These are phyloP conservation scores for Lachancea kluyveri DNA, from an alignment of 805 yeast genomes.

Conservation along the genomic window DNA sequence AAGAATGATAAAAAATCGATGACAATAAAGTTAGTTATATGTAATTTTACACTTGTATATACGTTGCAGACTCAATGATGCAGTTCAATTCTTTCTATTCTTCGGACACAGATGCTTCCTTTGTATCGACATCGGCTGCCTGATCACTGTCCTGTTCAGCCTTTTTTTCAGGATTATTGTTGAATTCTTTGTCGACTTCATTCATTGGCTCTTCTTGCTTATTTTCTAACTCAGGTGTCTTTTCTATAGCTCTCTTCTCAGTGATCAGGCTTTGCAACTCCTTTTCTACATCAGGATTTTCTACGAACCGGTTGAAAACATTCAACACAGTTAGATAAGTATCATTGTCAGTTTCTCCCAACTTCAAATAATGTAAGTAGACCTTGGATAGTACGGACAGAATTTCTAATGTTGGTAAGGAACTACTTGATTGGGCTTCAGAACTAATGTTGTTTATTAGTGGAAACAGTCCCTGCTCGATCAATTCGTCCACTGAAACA, in stretches of 20 bases:
- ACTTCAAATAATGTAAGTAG: slow-evolving; percentile 43
- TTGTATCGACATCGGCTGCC: too few relatives aligned
- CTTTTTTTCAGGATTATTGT: too few relatives aligned
- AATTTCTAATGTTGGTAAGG: slow-evolving; percentile 55
- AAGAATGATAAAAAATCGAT: too few relatives aligned
- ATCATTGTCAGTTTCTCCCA: slow-evolving; percentile 32
- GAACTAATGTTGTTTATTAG: slow-evolving; percentile 59
- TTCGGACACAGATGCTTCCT: too few relatives aligned
- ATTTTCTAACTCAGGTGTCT: slow-evolving; percentile 1
- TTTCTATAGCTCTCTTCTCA: slow-evolving; percentile 31
- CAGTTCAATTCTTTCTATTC: too few relatives aligned
- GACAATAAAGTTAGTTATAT: too few relatives aligned
- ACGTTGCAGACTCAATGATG: too few relatives aligned
- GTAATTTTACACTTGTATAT: too few relatives aligned
- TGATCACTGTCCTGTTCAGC: too few relatives aligned
- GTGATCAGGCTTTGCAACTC: slow-evolving; percentile 34
- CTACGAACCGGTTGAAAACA: slow-evolving; percentile 35
- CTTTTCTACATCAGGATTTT: slow-evolving; percentile 33
- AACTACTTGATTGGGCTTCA: slow-evolving; percentile 42
- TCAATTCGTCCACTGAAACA: slow-evolving; percentile 47
- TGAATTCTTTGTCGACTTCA: too few relatives aligned
- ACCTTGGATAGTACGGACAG: slow-evolving; percentile 62
- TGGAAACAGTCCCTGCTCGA: slow-evolving; percentile 73
- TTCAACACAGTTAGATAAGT: slow-evolving; percentile 34
- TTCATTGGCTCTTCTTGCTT: too few relatives aligned